Conservation (phyloP, 2,329 filamentous ascomycete species). For the Phaeosphaeriaceae sp. region DNA sequence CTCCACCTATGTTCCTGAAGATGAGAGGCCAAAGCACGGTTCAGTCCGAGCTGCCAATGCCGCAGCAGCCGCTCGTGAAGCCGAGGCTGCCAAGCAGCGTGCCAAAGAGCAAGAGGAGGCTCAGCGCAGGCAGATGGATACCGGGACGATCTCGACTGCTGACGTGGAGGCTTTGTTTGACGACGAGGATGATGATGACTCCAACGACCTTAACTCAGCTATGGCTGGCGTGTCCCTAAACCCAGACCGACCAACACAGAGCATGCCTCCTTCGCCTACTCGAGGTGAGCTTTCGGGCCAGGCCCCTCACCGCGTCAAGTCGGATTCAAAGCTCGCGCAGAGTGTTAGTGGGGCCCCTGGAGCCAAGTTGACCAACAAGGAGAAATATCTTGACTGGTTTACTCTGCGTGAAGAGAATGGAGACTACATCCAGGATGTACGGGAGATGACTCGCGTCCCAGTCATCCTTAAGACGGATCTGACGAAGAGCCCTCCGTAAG, state of each 20-base stretch:
- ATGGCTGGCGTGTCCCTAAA: conserved; percentile 89
- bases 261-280: conserved; percentile 88
- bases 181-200: conserved; percentile 78
- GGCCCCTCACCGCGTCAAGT: conserved; percentile 83
- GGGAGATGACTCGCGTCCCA: conserved; percentile 96
- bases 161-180: conserved; percentile 96
- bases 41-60: conserved; percentile 76
- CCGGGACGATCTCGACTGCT: conserved; percentile 89
- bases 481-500: conserved; percentile 98
- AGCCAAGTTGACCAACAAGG: conserved; percentile 85
- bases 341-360: conserved; percentile 72
- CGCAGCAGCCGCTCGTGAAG: conserved; percentile 76
- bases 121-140: conserved; percentile 91
- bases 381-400: conserved; percentile 94
- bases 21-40: conserved; percentile 88
- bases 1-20: conserved; percentile 93
- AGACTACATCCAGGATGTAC: conserved; percentile 97
- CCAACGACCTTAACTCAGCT: conserved; percentile 86
- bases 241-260: conserved; percentile 87
- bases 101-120: conserved; percentile 90
- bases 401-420: conserved; percentile 88
- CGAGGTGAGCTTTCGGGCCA: conserved; percentile 73
- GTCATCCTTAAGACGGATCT: conserved; percentile 98
- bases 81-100: conserved; percentile 79
- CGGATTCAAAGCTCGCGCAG: conserved; percentile 87